Evolutionary conservation across 1,139 yeast genomes (phyloP).

Genomic region (Nakaseomyces nivariensis): DNA sequence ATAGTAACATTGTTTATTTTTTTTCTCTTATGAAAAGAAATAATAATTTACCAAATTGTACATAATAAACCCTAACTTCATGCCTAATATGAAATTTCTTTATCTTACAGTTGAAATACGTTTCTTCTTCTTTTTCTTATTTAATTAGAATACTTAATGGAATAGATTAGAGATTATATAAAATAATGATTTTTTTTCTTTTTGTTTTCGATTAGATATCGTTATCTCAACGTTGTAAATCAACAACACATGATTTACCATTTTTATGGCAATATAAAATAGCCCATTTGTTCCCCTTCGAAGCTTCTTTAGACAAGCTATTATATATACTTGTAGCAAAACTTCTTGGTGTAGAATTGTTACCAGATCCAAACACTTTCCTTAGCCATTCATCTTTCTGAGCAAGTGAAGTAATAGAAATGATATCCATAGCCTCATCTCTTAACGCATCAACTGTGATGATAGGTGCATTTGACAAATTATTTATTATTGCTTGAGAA

Average conservation of each 20-base stretch:
- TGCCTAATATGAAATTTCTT: no score
- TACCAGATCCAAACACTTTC: conserved; percentile 61
- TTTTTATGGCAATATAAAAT: conserved; percentile 66
- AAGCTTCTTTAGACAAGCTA: conserved; percentile 60
- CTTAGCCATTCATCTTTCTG: conserved; percentile 86
- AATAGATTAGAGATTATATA: no score
- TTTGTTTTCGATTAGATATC: neutral
- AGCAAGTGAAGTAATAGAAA: conserved; percentile 60
- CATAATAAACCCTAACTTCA: no score
- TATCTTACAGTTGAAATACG: no score
- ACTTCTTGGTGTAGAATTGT: conserved; percentile 60
- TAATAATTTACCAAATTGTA: no score
- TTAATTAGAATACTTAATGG: no score
- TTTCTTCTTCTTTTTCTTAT: no score
- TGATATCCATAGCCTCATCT: conserved; percentile 79
- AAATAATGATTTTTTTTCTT: no score
- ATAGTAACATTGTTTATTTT: no score
- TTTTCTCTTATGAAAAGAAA: no score
- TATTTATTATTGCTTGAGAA: conserved; percentile 44
- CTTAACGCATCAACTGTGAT: conserved; percentile 62
- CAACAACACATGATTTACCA: conserved; percentile 58
- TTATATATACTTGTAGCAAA: conserved; percentile 65
- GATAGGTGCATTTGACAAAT: conserved; percentile 55
- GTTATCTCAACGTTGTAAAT: conserved; percentile 42
- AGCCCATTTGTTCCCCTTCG: conserved; percentile 65